Evolutionary conservation across 495 filamentous ascomycete species (phyloP).

Genomic region (Aspergillus incahuasiensis): DNA sequence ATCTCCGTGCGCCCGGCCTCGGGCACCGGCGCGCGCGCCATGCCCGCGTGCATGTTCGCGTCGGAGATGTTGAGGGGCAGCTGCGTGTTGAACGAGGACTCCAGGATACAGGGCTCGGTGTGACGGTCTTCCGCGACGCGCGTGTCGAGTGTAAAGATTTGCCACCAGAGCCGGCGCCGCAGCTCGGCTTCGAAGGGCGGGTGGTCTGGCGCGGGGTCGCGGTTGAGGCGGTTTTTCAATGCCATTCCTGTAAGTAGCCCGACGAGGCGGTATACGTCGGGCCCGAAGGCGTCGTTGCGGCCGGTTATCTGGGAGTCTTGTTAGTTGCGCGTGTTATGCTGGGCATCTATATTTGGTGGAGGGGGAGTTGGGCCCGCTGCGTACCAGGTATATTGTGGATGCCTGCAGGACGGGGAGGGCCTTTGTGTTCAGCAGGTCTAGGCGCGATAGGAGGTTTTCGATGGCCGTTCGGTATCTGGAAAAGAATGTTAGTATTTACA

Average conservation of each 20-base stretch:
- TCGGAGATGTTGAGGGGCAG: slow-evolving; percentile 68
- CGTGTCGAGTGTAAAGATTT: slow-evolving; percentile 63
- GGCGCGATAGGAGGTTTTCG: slow-evolving; percentile 62
- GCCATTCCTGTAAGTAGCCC: slow-evolving; percentile 65
- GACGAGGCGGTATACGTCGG: slow-evolving; percentile 51
- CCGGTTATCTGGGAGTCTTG: slow-evolving; percentile 32
- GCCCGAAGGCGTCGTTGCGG: slow-evolving; percentile 48
- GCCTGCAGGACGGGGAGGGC: slow-evolving; percentile 67
- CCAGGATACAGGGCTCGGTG: slow-evolving; percentile 60
- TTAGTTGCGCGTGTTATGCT: too few relatives aligned
- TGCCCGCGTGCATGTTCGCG: slow-evolving; percentile 55
- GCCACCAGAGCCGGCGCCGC: slow-evolving; percentile 72
- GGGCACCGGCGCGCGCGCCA: slow-evolving; percentile 47
- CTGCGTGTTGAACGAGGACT: slow-evolving; percentile 57
- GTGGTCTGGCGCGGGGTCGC: slow-evolving; percentile 52
- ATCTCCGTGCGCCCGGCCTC: slow-evolving; percentile 63
- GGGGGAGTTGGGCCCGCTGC: neutral
- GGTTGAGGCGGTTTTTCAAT: slow-evolving; percentile 63
- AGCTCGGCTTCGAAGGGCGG: slow-evolving; percentile 71
- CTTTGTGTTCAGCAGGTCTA: slow-evolving; percentile 58
- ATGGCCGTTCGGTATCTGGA: slow-evolving; percentile 59
- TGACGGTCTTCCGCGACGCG: slow-evolving; percentile 68
- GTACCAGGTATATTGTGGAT: slow-evolving; percentile 59
- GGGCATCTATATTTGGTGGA: too few relatives aligned
- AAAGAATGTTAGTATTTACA: neutral